Base-by-base conservation (phyloP, 441 rosid genomes). In the Metrosideros polymorpha region DNA sequence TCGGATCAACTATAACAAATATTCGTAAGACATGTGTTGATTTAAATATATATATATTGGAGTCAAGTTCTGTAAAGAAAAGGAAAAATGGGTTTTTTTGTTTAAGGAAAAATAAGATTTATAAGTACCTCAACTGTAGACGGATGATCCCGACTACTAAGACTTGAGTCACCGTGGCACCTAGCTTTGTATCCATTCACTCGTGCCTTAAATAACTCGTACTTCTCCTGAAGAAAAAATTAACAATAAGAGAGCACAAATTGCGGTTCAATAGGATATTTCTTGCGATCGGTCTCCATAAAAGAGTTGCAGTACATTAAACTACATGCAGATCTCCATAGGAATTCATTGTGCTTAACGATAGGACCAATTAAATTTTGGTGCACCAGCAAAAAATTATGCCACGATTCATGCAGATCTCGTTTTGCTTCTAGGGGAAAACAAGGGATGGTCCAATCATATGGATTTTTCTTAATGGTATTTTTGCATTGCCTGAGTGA, bases 61-160 rank as follows among this genome's bases (percentile, higher is more conserved):
- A 56, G 54, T 24, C 59, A 55, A 55, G n/a, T 71, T 71, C 47
- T 39, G 39, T 22, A 0, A 71, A 1, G n/a, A 35, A 66, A 35
- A 71, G 47, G 47, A 66, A 66, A 35, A 19, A 1, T 66, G 7
- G 13, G 18, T 50, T 50, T 14, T 50, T 49, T 50, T n/a, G n/a
- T 50, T 50, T 50, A 50, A 50, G 15, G 52, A 50, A 14, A 50
- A 9, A 54, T 22, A 54, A 22, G 47, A 39, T 35, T 9, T 1
- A 3, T 71, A 25, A 35, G 59, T 82, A 90, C 93, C 92, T 89
- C 90, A 51, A 92, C 49, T 43, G 71, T 27, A 4, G 91, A 51
- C 10, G 89, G 85, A 49, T 90, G 92, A 56, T 89, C 86, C 42
- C 85, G 76, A 71, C 79, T 10, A 52, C 45, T n/a, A 0, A 47